These are phyloP conservation scores for Fusarium burgessii DNA, from an alignment of 2,329 filamentous ascomycete species.

Conservation along the genomic window DNA sequence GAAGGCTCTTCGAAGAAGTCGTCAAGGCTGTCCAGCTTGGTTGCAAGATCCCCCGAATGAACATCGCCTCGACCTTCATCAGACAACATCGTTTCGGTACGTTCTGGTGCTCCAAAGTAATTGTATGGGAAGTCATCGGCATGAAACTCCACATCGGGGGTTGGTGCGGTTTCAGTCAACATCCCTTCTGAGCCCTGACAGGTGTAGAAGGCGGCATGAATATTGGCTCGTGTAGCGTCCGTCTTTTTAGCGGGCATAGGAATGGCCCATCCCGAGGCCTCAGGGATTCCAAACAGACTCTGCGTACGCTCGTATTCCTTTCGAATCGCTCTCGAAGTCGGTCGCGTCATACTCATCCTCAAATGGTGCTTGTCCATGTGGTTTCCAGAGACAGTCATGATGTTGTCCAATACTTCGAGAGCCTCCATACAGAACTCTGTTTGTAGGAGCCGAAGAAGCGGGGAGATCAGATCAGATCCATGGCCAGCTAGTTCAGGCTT, in stretches of 20 bases:
- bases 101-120: conserved; percentile 78
- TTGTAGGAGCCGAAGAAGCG: conserved; percentile 86
- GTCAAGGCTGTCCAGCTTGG: conserved; percentile 81
- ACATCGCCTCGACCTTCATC: conserved; percentile 80
- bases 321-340: conserved; percentile 84
- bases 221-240: conserved; percentile 86
- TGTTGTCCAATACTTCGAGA: conserved; percentile 89
- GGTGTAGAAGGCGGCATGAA: conserved; percentile 96
- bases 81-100: conserved; percentile 92
- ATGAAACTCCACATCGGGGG: conserved; percentile 92
- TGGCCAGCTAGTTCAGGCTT: conserved; percentile 90
- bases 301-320: conserved; percentile 97
- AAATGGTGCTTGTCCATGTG: conserved; percentile 95
- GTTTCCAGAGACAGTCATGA: conserved; percentile 92
- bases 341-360: conserved; percentile 97
- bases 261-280: conserved; percentile 95
- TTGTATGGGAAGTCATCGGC: conserved; percentile 87
- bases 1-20: conserved; percentile 83
- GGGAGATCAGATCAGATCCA: conserved; percentile 94
- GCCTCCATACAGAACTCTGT: conserved; percentile 95
- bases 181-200: conserved; percentile 77
- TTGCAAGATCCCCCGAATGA: conserved; percentile 80
- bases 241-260: conserved; percentile 93
- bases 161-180: conserved; percentile 71
- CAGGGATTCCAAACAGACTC: conserved; percentile 95